Conservation (phyloP, 352 stramenopile genomes). For the Phytophthora pisi region DNA sequence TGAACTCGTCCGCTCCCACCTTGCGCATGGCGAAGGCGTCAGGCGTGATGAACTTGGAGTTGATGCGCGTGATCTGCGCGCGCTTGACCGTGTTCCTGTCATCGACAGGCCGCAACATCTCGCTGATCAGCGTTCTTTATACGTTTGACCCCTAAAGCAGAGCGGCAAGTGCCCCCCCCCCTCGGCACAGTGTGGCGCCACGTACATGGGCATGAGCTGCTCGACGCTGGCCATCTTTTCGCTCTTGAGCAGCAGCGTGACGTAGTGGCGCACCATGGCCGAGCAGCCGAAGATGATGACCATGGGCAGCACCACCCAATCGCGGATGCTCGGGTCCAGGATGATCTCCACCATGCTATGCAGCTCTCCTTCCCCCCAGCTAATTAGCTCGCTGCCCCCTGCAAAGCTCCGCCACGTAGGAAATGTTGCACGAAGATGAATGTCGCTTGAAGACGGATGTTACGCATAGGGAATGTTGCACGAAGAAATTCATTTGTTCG, state of each 20-base stretch:
- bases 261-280: constrained; percentile 86
- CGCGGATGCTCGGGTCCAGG: constrained; percentile 92
- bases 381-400: neutral
- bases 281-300: constrained; percentile 94
- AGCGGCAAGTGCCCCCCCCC: neutral
- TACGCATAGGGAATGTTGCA: no score
- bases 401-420: no score
- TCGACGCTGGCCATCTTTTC: constrained; percentile 83
- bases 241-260: constrained; percentile 83
- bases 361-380: neutral
- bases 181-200: neutral
- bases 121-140: neutral
- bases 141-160: neutral
- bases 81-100: constrained; percentile 87
- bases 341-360: constrained; percentile 91
- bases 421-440: no score
- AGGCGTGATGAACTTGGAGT: constrained; percentile 88
- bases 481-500: neutral
- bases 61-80: constrained; percentile 84
- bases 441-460: no score
- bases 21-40: constrained; percentile 91
- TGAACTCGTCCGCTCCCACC: constrained; percentile 32
- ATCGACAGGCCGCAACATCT: neutral
- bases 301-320: constrained; percentile 98
- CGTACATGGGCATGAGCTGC: constrained; percentile 79